Evolutionary conservation across 768 basidiomycete genomes (phyloP).

Genomic region (Strobilomyces confusus): DNA sequence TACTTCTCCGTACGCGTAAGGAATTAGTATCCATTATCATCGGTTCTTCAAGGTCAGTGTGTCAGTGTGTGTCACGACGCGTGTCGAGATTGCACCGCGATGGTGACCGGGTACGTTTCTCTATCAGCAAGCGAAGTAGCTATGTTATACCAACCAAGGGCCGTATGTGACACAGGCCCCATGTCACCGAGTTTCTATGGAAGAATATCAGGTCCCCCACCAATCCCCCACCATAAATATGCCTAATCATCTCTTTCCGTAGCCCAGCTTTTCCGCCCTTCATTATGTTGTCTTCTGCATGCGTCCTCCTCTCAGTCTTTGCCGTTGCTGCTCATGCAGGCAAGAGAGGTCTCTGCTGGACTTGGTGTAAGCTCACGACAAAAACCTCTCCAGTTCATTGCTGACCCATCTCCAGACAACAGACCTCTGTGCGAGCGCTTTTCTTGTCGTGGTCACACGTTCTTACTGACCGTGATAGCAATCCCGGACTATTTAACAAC

Average conservation of each 20-base stretch:
- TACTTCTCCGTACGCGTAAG: not conserved
- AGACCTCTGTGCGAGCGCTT: constrained; percentile 24
- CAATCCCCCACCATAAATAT: constrained; percentile 17
- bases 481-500: constrained; percentile 32
- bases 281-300: constrained; percentile 15
- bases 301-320: constrained; percentile 20
- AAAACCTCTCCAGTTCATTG: not conserved
- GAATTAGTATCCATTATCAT: not conserved
- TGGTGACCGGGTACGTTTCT: not conserved
- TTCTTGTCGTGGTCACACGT: not conserved
- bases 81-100: not conserved
- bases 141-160: no score
- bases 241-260: not conserved
- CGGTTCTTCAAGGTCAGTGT: not conserved
- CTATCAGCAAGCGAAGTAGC: not conserved
- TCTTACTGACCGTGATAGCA: constrained; percentile 12
- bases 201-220: no score
- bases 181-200: not conserved
- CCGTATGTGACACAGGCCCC: not conserved
- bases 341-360: constrained; percentile 37
- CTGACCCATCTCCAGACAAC: constrained; percentile 23
- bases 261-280: not conserved
- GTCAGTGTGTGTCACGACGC: not conserved
- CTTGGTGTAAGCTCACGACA: constrained; percentile 27
- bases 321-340: constrained; percentile 26